phyloP scores from a whole-genome alignment of 768 basidiomycete genomes.

The Russula sp. region DNA sequence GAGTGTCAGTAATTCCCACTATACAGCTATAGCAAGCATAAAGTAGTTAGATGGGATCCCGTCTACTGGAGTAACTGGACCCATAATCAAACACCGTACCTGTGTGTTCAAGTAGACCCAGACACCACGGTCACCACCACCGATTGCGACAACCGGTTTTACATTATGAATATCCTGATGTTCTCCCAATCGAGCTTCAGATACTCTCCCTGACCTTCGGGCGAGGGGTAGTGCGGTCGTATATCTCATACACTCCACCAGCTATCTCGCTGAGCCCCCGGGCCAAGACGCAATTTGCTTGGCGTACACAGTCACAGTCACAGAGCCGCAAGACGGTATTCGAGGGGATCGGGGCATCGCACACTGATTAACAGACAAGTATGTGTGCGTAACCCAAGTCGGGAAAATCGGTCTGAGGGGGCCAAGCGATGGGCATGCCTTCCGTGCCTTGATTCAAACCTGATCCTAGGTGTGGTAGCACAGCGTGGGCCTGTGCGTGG shows the following conservation, averaged over 20 bases:
- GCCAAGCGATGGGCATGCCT: constrained; percentile 28
- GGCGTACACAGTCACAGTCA: too few species aligned
- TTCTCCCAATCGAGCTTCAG: constrained; percentile 40
- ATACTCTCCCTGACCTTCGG: constrained; percentile 32
- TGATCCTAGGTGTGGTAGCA: constrained; percentile 53
- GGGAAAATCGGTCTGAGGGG: constrained; percentile 11
- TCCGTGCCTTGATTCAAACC: constrained; percentile 58
- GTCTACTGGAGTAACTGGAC: background rate
- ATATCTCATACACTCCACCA: constrained; percentile 42
- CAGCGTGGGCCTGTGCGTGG: constrained; percentile 41
- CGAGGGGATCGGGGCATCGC: background rate
- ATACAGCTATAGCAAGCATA: background rate
- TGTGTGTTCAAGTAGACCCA: too few species aligned
- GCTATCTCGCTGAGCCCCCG: constrained; percentile 35
- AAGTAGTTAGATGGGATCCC: background rate
- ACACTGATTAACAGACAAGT: background rate
- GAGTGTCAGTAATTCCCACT: background rate
- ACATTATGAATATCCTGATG: constrained; percentile 33
- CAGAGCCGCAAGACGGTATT: constrained; percentile 24
- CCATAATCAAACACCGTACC: too few species aligned
- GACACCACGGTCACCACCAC: too few species aligned
- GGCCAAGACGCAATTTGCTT: constrained; percentile 33
- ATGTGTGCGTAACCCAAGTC: background rate
- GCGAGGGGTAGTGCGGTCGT: constrained; percentile 30
- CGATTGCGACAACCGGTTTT: background rate